These are phyloP conservation scores for Ceratobasidium sp. DNA, from an alignment of 1,284 basidiomycete genomes.

Conservation along the genomic window DNA sequence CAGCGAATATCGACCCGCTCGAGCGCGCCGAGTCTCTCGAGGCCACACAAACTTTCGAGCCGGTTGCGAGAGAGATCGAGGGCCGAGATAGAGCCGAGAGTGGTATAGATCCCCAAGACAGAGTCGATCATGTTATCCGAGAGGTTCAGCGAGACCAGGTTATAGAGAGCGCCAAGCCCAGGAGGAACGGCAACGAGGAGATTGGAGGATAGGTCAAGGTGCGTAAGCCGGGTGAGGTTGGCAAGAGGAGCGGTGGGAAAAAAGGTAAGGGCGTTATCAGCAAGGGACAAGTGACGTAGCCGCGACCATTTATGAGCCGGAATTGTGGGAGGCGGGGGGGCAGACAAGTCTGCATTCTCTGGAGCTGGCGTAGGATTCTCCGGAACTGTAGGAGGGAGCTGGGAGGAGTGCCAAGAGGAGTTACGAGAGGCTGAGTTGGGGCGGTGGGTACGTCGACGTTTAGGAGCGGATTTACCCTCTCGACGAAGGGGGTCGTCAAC, in stretches of 20 bases:
- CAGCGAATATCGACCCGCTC: conserved; percentile 87
- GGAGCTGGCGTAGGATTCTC: conserved; percentile 57
- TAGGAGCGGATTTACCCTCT: conserved; percentile 39
- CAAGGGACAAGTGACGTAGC: conserved; percentile 79
- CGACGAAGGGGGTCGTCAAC: conserved; percentile 69
- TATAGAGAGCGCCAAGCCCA: conserved; percentile 76
- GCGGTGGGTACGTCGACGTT: conserved; percentile 57
- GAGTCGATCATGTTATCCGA: conserved; percentile 97
- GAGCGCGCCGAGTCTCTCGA: conserved; percentile 86
- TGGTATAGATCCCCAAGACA: conserved; percentile 85
- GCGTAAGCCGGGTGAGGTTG: conserved; percentile 78
- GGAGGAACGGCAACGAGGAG: conserved; percentile 87
- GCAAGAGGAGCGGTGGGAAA: conserved; percentile 78
- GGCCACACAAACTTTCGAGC: conserved; percentile 90
- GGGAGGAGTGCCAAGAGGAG: conserved; percentile 58
- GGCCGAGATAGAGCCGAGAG: conserved; percentile 78
- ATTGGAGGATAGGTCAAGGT: conserved; percentile 91
- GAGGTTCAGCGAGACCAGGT: conserved; percentile 87
- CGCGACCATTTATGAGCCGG: conserved; percentile 80
- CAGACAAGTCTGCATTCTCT: background rate
- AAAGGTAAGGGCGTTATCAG: conserved; percentile 86
- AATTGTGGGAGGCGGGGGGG: conserved; percentile 53
- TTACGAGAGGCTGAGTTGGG: conserved; percentile 56
- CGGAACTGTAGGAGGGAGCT: conserved; percentile 67
- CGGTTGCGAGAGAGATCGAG: conserved; percentile 88